Conservation (phyloP, 2,329 filamentous ascomycete species). For the Aspergillus sp. region DNA sequence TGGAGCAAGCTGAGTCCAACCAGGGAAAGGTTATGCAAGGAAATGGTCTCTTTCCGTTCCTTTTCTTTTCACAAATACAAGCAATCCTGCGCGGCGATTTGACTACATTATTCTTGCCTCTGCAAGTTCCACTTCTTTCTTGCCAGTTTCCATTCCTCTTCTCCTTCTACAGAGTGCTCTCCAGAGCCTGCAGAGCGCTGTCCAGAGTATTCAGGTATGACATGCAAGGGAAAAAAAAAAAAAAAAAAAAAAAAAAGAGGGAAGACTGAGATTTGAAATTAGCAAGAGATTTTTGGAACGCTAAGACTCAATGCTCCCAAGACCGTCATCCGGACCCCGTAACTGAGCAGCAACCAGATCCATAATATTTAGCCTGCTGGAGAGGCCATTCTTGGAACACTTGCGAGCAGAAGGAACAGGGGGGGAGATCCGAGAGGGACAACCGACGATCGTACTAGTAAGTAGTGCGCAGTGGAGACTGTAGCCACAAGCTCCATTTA, state of each 20-base stretch:
- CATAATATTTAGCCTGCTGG: background rate
- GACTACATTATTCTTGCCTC: background rate
- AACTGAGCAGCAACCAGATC: background rate
- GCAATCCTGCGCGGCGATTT: background rate
- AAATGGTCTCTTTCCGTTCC: slow-evolving; percentile 10
- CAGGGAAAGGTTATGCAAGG: slow-evolving; percentile 33
- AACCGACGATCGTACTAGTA: slow-evolving; percentile 26
- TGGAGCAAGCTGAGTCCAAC: slow-evolving; percentile 29
- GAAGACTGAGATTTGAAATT: slow-evolving; percentile 11
- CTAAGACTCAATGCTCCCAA: background rate
- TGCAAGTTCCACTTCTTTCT: background rate
- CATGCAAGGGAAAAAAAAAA: background rate
- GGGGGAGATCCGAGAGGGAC: slow-evolving; percentile 13
- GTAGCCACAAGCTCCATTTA: slow-evolving; percentile 25
- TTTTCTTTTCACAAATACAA: background rate
- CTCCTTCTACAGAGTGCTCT: background rate
- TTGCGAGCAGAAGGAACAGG: slow-evolving; percentile 5
- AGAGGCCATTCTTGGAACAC: background rate
- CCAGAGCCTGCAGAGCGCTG: background rate
- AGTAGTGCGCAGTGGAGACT: slow-evolving; percentile 22
- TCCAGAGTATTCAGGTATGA: background rate
- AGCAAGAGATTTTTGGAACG: slow-evolving; percentile 1
- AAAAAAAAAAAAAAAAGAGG: background rate
- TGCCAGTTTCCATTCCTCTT: background rate
- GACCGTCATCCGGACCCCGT: background rate